Percentiles rank a stretch among this genome's conserved stretches.
phyloP scores from a whole-genome alignment of 2,329 filamentous ascomycete genomes.

The Penicillium oxalicum region DNA sequence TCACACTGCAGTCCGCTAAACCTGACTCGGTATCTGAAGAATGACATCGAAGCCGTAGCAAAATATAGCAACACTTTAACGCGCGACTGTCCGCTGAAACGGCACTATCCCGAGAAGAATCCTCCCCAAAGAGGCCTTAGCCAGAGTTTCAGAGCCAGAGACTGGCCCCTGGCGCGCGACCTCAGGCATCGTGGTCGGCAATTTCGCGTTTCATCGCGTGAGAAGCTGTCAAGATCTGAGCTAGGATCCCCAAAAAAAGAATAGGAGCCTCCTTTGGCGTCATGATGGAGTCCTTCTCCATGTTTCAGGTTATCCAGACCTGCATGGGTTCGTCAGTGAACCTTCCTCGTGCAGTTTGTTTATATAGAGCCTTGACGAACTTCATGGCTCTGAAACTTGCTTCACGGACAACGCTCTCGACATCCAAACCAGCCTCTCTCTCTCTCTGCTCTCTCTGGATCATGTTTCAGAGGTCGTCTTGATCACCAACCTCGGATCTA shows the following conservation, averaged over 20 bases:
- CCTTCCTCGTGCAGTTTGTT: constrained; percentile 17
- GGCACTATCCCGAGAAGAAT: constrained; percentile 15
- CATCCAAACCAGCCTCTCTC: constrained; percentile 25
- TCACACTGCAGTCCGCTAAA: constrained; percentile 21
- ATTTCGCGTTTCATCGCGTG: constrained; percentile 24
- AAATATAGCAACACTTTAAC: constrained; percentile 39
- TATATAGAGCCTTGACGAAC: constrained; percentile 16
- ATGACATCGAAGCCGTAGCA: constrained; percentile 24
- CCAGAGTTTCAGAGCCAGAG: constrained; percentile 20
- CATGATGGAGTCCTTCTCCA: constrained; percentile 29
- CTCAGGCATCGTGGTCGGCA: constrained; percentile 19
- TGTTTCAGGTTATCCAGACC: constrained; percentile 38
- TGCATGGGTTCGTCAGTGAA: constrained; percentile 20
- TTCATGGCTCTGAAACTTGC: constrained; percentile 14
- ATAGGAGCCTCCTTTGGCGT: constrained; percentile 25
- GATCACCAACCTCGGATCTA: constrained; percentile 12
- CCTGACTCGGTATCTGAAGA: constrained; percentile 24
- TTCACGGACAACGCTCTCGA: constrained; percentile 33
- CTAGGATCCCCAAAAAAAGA: constrained; percentile 24
- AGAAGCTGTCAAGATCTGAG: constrained; percentile 17
- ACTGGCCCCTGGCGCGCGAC: constrained; percentile 19
- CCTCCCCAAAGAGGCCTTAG: constrained; percentile 3
- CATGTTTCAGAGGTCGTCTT: constrained; percentile 18
- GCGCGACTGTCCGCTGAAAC: constrained; percentile 37
- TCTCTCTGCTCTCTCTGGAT: constrained; percentile 18